These are phyloP conservation scores for Toxicodendron radicans DNA, from an alignment of 345 rosid genomes.

Conservation along the genomic window DNA sequence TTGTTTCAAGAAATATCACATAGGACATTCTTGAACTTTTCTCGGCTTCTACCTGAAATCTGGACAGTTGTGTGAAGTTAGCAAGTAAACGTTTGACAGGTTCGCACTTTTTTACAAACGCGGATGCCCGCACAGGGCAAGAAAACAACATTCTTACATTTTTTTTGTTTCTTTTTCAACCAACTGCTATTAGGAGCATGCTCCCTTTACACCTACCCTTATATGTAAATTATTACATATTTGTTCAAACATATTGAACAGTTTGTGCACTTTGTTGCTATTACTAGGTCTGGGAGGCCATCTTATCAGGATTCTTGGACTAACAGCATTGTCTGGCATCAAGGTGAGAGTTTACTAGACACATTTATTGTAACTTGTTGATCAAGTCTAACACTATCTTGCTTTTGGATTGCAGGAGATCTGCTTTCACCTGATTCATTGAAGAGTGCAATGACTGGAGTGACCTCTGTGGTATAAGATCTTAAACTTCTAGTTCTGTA, in stretches of 20 bases:
- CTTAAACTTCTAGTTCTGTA: constrained; percentile 11
- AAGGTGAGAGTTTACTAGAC: constrained; percentile 26
- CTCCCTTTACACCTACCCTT: background rate
- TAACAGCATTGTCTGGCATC: constrained; percentile 52
- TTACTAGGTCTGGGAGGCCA: constrained; percentile 56
- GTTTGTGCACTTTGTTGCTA: background rate
- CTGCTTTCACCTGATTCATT: constrained; percentile 54
- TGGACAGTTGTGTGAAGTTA: no score
- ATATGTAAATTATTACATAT: no score
- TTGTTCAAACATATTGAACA: no score
- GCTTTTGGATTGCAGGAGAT: constrained; percentile 41
- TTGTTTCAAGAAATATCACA: background rate
- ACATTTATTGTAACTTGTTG: constrained; percentile 9
- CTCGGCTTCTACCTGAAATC: no score
- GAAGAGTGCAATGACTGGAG: constrained; percentile 51
- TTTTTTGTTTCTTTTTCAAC: no score
- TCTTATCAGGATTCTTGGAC: constrained; percentile 56
- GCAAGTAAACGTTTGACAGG: no score
- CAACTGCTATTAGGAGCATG: no score
- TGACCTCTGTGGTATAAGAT: constrained; percentile 55
- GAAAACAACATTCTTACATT: no score
- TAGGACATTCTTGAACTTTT: no score
- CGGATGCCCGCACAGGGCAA: no score
- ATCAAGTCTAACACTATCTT: background rate
- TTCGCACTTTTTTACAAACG: no score